A percentile compares a stretch with the other conserved stretches of the same genome.
Evolutionary conservation across 257 asterid genomes (phyloP).

Genomic region (Asclepias syriaca): DNA sequence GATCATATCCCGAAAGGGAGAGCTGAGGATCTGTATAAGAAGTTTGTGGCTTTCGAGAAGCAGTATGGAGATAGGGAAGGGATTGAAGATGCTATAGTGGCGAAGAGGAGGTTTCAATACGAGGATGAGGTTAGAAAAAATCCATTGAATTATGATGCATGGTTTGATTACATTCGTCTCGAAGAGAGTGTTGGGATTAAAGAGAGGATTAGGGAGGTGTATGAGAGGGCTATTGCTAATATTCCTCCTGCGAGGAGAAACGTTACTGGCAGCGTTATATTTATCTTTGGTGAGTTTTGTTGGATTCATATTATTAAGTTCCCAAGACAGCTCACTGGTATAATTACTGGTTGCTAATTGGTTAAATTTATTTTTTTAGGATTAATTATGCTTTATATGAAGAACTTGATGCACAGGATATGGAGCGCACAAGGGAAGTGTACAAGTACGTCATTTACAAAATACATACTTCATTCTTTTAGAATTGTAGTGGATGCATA

Average conservation of each 20-base stretch:
- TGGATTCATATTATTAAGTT: neutral
- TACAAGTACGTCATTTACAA: slow-evolving; percentile 48
- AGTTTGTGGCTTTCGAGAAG: slow-evolving; percentile 87
- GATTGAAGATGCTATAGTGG: slow-evolving; percentile 89
- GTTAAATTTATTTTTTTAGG: slow-evolving; percentile 41
- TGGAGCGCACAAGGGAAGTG: slow-evolving; percentile 84
- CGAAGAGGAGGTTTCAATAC: slow-evolving; percentile 81
- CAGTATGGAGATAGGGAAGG: slow-evolving; percentile 57
- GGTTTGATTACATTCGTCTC: slow-evolving; percentile 82
- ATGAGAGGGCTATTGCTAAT: slow-evolving; percentile 88
- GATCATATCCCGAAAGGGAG: slow-evolving; percentile 90
- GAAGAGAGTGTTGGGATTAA: slow-evolving; percentile 75
- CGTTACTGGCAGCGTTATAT: slow-evolving; percentile 91
- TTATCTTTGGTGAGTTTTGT: slow-evolving; percentile 64
- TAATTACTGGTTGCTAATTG: slow-evolving; percentile 19
- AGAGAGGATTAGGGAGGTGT: slow-evolving; percentile 67
- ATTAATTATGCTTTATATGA: slow-evolving; percentile 80
- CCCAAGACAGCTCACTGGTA: neutral
- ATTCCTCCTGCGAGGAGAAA: slow-evolving; percentile 96
- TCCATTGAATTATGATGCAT: slow-evolving; percentile 74
- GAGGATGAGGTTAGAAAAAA: slow-evolving; percentile 85
- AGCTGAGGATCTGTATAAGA: slow-evolving; percentile 84
- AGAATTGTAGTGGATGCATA: neutral
- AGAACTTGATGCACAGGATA: slow-evolving; percentile 82
- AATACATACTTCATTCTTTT: neutral